These are phyloP conservation scores for Royoungia palumana DNA, from an alignment of 768 basidiomycete species.

Conservation along the genomic window DNA sequence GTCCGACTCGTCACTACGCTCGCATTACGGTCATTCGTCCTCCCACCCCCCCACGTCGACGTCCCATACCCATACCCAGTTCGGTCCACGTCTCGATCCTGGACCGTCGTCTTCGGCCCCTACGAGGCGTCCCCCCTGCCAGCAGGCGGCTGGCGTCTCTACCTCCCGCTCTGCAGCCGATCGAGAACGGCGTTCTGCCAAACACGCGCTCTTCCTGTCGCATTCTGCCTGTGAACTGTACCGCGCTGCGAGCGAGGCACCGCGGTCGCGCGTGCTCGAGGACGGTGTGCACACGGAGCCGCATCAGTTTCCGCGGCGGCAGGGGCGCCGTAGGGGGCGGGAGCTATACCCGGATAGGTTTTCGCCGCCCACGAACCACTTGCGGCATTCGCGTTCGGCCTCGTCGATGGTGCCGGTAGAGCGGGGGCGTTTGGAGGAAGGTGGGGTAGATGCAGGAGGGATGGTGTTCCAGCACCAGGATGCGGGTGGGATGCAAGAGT, in stretches of 20 bases:
- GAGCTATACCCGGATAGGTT: neutral
- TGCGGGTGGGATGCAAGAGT: constrained; percentile 16
- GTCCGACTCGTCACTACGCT: constrained; percentile 2
- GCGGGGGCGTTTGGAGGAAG: neutral
- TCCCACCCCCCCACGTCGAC: neutral
- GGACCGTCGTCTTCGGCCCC: neutral
- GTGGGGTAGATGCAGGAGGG: neutral
- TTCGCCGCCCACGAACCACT: constrained; percentile 5
- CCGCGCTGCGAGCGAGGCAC: neutral
- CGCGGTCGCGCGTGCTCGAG: neutral
- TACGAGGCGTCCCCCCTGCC: neutral
- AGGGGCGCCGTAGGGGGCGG: neutral
- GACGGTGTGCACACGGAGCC: neutral
- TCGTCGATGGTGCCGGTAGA: constrained; percentile 6
- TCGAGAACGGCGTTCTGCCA: constrained; percentile 8
- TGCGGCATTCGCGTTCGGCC: constrained; percentile 24
- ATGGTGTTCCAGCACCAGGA: constrained; percentile 18
- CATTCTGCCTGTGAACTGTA: constrained; percentile 26
- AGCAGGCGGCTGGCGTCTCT: neutral
- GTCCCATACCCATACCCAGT: neutral
- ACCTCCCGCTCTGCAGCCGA: neutral
- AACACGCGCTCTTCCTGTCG: constrained; percentile 14
- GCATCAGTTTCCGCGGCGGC: neutral
- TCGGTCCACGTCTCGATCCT: neutral
- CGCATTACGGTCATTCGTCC: neutral